Conservation (phyloP, 2,329 filamentous ascomycete species). For the Phyllachora maydis region DNA sequence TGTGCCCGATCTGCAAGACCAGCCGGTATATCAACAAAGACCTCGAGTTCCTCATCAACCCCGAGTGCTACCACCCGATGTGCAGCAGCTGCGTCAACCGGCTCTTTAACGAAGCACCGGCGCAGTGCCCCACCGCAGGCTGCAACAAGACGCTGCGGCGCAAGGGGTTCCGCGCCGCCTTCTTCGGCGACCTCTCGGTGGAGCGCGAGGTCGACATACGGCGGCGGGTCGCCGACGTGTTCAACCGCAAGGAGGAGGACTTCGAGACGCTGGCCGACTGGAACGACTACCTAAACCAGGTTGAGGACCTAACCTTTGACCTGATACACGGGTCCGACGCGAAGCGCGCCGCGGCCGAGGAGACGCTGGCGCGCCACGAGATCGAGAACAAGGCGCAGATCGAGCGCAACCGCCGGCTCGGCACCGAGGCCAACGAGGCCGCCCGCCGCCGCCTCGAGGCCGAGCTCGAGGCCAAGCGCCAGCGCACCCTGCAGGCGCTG, state of each 20-base stretch:
- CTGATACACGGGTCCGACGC: constrained; percentile 54
- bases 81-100: constrained; percentile 90
- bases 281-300: constrained; percentile 88
- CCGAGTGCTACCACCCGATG: constrained; percentile 98
- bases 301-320: constrained; percentile 80
- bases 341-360: constrained; percentile 19
- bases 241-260: constrained; percentile 80
- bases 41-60: constrained; percentile 91
- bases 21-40: constrained; percentile 86
- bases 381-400: constrained; percentile 50
- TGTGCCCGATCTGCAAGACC: constrained; percentile 95
- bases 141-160: constrained; percentile 77
- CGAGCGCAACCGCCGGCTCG: constrained; percentile 34
- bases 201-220: constrained; percentile 91
- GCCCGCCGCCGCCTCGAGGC: constrained; percentile 33
- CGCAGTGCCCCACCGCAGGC: constrained; percentile 76
- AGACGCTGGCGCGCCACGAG: constrained; percentile 45
- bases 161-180: constrained; percentile 66
- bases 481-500: constrained; percentile 39
- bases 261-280: constrained; percentile 69
- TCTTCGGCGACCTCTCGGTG: constrained; percentile 71
- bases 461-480: constrained; percentile 44
- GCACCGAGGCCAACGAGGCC: constrained; percentile 31
- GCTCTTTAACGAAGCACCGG: constrained; percentile 80
- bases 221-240: constrained; percentile 54